These are phyloP conservation scores for Penicillium paneum DNA, from an alignment of 2,329 filamentous ascomycete species.

Conservation along the genomic window DNA sequence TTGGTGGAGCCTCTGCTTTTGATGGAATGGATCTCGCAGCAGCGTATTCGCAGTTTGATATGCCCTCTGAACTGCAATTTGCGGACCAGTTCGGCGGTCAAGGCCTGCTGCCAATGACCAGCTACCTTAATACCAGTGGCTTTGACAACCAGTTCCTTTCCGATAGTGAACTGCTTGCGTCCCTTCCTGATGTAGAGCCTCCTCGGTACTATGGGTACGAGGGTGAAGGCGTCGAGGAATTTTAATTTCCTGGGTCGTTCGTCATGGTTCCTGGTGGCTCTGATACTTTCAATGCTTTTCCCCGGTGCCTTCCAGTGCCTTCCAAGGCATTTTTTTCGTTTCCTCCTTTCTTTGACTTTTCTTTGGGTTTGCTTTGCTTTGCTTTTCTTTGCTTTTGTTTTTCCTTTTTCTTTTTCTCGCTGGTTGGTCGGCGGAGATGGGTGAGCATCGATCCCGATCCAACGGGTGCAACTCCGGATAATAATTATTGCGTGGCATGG, in stretches of 20 bases:
- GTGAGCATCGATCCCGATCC: neutral
- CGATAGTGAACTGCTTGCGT: neutral
- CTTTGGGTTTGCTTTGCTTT: neutral
- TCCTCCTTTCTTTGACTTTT: neutral
- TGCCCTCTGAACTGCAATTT: neutral
- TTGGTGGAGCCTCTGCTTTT: neutral
- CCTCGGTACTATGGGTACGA: neutral
- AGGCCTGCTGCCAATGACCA: too few relatives aligned
- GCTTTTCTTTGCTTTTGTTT: neutral
- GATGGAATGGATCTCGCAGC: too few relatives aligned
- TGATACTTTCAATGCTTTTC: neutral
- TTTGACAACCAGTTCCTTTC: neutral
- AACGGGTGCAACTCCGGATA: neutral
- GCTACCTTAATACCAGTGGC: neutral
- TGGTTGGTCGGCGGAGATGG: neutral
- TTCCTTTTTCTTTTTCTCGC: neutral
- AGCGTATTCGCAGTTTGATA: neutral
- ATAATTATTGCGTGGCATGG: conserved; percentile 1
- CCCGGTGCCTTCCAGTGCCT: neutral
- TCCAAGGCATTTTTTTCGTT: neutral
- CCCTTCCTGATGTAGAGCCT: neutral
- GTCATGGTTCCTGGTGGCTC: neutral
- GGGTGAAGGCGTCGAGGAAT: neutral
- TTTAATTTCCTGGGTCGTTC: neutral
- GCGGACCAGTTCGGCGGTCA: neutral